Evolutionary conservation across 305 asterid genomes (phyloP).

Genomic region (Fraxinus xanthoxyloides): DNA sequence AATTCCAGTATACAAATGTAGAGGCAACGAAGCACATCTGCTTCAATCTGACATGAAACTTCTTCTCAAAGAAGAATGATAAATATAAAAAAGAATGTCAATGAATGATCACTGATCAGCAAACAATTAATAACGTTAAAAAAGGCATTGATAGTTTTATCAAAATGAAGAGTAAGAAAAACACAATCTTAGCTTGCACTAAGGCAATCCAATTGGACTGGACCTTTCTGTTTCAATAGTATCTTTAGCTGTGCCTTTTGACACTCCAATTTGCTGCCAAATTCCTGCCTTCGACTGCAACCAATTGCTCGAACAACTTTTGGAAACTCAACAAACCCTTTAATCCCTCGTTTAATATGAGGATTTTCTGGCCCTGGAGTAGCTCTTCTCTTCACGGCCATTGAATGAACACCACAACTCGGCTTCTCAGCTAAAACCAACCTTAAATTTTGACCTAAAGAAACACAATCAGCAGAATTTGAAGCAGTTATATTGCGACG

Average conservation of each 20-base stretch:
- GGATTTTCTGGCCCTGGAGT: slow-evolving; percentile 58
- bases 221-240: slow-evolving; percentile 48
- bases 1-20: not conserved
- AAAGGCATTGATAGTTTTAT: not conserved
- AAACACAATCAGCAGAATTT: not conserved
- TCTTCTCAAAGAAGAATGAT: not conserved
- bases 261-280: slow-evolving; percentile 65
- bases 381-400: slow-evolving; percentile 22
- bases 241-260: slow-evolving; percentile 74
- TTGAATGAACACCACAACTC: not conserved
- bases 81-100: not conserved
- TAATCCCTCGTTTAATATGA: slow-evolving; percentile 73
- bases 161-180: not conserved
- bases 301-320: slow-evolving; percentile 66
- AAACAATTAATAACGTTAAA: not conserved
- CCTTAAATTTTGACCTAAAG: slow-evolving; percentile 26
- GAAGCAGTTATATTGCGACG: not conserved
- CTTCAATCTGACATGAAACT: not conserved
- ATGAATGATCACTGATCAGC: not conserved
- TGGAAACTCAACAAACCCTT: slow-evolving; percentile 86
- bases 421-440: slow-evolving; percentile 31
- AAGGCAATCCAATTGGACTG: slow-evolving; percentile 40
- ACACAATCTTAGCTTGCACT: slow-evolving; percentile 28
- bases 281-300: slow-evolving; percentile 46
- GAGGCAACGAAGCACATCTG: not conserved